phyloP scores from a whole-genome alignment of 1,284 basidiomycete genomes.

The Hortiboletus rubellus region DNA sequence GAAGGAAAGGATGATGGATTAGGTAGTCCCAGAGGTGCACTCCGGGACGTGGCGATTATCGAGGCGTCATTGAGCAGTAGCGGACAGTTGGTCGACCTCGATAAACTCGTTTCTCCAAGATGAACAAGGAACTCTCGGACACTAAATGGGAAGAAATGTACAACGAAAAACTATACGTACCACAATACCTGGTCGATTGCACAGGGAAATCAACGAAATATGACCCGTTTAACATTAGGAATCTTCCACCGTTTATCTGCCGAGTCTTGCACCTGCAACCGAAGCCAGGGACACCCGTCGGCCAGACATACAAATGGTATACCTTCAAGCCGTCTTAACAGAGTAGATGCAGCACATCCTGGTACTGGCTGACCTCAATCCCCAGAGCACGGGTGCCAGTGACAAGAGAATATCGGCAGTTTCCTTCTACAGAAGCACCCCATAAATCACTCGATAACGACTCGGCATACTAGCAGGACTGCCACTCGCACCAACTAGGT shows the following conservation, averaged over 20 bases:
- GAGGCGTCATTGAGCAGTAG: conserved; percentile 73
- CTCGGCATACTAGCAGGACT: not conserved
- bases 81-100: conserved; percentile 61
- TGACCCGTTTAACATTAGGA: not conserved
- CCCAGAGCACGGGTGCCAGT: not conserved
- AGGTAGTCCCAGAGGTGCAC: conserved; percentile 56
- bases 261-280: not conserved
- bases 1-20: conserved; percentile 47
- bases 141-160: not conserved
- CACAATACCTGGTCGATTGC: not conserved
- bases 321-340: not conserved
- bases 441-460: not conserved
- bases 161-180: not conserved
- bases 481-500: not conserved
- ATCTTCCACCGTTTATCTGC: not conserved
- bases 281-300: not conserved
- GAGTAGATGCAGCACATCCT: too few species aligned
- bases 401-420: too few species aligned
- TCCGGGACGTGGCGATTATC: conserved; percentile 76
- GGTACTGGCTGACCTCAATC: too few species aligned
- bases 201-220: not conserved
- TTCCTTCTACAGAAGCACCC: not conserved
- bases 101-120: conserved; percentile 35
- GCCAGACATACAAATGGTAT: not conserved
- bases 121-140: not conserved